These are phyloP conservation scores for Coemansia furcata DNA, from an alignment of 192 early-diverging fungal genomes.

Conservation along the genomic window DNA sequence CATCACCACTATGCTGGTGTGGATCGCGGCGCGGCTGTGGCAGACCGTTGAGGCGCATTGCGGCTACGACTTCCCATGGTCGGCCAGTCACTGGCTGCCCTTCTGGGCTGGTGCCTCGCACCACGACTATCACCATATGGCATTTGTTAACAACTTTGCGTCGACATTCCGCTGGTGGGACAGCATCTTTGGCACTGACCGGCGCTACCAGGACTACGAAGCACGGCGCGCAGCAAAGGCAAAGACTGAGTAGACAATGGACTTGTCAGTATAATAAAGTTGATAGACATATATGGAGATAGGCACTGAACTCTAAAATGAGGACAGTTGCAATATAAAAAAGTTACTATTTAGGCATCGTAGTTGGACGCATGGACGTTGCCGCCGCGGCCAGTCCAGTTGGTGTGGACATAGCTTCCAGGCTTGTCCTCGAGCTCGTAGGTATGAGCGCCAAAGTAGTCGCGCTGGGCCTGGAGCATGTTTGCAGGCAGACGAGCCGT, in stretches of 20 bases:
- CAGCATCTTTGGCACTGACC: constrained; percentile 79
- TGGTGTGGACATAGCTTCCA: constrained; percentile 84
- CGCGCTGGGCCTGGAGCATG: constrained; percentile 95
- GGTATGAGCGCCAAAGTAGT: constrained; percentile 99
- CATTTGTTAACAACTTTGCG: constrained; percentile 62
- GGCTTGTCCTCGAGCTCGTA: constrained; percentile 81
- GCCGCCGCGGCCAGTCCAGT: constrained; percentile 97
- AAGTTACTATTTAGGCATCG: constrained; percentile 54
- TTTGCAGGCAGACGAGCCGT: constrained; percentile 87
- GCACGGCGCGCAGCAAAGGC: constrained; percentile 30
- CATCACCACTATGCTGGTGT: constrained; percentile 64
- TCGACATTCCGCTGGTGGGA: constrained; percentile 91
- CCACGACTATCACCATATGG: constrained; percentile 77
- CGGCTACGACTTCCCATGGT: constrained; percentile 84
- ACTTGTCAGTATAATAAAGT: not conserved
- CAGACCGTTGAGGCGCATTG: constrained; percentile 72
- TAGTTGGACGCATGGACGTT: constrained; percentile 70
- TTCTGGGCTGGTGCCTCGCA: constrained; percentile 82
- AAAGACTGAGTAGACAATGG: constrained; percentile 16
- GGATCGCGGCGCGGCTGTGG: constrained; percentile 64
- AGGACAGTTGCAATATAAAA: not conserved
- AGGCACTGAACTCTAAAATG: not conserved
- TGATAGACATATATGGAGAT: not conserved
- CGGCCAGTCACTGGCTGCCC: constrained; percentile 74
- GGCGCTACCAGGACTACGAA: constrained; percentile 61